Evolutionary conservation across 805 yeast species (phyloP).

Genomic region (Candida stauntonica): DNA sequence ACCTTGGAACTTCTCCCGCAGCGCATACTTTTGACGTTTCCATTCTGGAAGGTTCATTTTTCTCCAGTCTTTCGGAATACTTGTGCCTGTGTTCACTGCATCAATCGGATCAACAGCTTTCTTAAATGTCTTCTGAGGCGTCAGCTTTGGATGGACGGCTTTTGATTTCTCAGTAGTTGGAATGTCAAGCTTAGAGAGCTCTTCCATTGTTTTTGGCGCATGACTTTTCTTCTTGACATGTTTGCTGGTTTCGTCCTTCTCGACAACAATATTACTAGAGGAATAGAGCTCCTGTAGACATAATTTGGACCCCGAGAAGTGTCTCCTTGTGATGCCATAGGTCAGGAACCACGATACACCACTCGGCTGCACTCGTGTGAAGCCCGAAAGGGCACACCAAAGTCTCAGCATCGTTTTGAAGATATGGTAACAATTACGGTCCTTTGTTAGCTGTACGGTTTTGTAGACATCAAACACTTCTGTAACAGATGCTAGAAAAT

Average conservation of each 20-base stretch:
- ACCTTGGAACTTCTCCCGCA: constrained; percentile 55
- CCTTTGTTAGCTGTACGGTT: too few species aligned
- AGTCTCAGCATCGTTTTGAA: not conserved
- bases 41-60: constrained; percentile 51
- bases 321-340: not conserved
- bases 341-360: not conserved
- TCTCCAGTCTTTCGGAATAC: constrained; percentile 43
- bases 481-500: constrained; percentile 1
- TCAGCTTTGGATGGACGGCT: not conserved
- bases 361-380: not conserved
- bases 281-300: too few species aligned
- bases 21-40: constrained; percentile 62
- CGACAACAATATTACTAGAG: too few species aligned
- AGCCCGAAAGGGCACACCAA: not conserved
- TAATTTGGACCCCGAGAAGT: not conserved
- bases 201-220: constrained; percentile 3
- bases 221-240: constrained; percentile 7
- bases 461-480: not conserved
- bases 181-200: not conserved
- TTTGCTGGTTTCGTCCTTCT: too few species aligned
- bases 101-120: constrained; percentile 5
- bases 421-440: too few species aligned
- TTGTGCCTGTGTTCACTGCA: constrained; percentile 8
- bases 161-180: not conserved
- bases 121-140: not conserved